Evolutionary conservation across 23 red algal species (phyloP), one percentile per base, ranked within the genome.

Genomic region (Gracilaria gracilis): DNA sequence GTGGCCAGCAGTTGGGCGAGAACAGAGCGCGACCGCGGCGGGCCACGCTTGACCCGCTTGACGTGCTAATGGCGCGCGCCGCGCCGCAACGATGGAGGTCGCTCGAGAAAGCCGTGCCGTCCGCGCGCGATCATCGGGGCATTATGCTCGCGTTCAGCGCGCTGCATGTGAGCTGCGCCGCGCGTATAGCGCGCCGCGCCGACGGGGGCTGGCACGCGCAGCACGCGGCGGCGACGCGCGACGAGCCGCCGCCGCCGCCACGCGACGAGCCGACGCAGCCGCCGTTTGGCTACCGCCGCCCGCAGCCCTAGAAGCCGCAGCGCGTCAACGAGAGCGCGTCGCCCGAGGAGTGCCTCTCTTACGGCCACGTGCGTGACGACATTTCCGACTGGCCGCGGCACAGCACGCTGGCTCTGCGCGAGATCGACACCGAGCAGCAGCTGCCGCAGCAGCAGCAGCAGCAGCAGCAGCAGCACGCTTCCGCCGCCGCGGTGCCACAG

Each of bases 401-500:
- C 11, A 81, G 17, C 16, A 16, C 77, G 21, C 49, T 59, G 16
- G 16, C 15, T 37, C 13, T 81, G 17, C 20, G 7, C 31, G 48
- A 57, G 23, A 61, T 81, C 32, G 7, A 2, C 25, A 61, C 62
- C 34, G 42, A 38, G 54, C 77, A 75, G 53, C 62, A 92, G 4
- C 42, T n/a, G n/a, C n/a, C n/a, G n/a, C n/a, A n/a, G n/a, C n/a
- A n/a, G n/a, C n/a, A n/a, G n/a, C n/a, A n/a, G n/a, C n/a, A n/a
- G n/a, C n/a, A n/a, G n/a, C n/a, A n/a, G n/a, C n/a, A n/a, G n/a
- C n/a, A n/a, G n/a, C n/a, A n/a, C n/a, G n/a, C n/a, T n/a, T n/a
- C n/a, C n/a, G n/a, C n/a, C n/a, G n/a, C n/a, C n/a, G n/a, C 61
- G 20, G 84, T 96, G 25, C 95, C 89, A 2, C 25, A 61, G 37